Evolutionary conservation across 1,139 yeast genomes (phyloP), one percentile per base, ranked within the genome.

Genomic region (Kodamaea derodonti): DNA sequence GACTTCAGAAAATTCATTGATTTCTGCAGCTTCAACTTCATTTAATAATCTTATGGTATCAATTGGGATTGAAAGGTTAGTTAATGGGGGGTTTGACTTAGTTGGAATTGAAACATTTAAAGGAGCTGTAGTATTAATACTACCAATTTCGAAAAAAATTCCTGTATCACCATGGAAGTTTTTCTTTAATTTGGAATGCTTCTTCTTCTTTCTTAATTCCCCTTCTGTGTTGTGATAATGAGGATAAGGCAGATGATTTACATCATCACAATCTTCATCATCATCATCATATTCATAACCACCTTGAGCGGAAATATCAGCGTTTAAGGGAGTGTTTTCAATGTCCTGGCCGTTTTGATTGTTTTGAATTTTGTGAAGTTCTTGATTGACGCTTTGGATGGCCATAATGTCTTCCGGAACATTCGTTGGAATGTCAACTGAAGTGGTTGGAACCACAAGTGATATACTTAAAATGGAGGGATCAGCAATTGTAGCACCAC

Each of bases 141-240:
- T 27, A 8, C 39, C 41, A 20, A 37, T 32, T 22, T 37, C 38
- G 14, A 37, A 35, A 27, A 30, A 37, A 12, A 35, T 14, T n/a
- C 39, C 41, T 2, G 41, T 30, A 26, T 35, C 38, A 11, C 35
- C 36, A 24, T 35, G 38, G 35, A 35, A 29, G 24, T 28, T 33
- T 29, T 37, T 35, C 28, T 30, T 27, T 3, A 29, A 28, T 23
- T 37, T 36, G 30, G 27, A 25, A 14, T 28, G 29, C 27, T 35
- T 32, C 34, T 36, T 36, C 27, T 36, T 34, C 33, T 27, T 27
- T 13, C 20, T 27, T 4, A 11, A 14, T 6, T 10, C 22, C 11
- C 23, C 22, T 6, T 18, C 22, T 16, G 13, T 10, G 5, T 27
- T 10, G 9, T 27, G n/a, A 18, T 27, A 10, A 18, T 18, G 22